Evolutionary conservation across 768 basidiomycete genomes (phyloP).

Genomic region (Boletus sp.): DNA sequence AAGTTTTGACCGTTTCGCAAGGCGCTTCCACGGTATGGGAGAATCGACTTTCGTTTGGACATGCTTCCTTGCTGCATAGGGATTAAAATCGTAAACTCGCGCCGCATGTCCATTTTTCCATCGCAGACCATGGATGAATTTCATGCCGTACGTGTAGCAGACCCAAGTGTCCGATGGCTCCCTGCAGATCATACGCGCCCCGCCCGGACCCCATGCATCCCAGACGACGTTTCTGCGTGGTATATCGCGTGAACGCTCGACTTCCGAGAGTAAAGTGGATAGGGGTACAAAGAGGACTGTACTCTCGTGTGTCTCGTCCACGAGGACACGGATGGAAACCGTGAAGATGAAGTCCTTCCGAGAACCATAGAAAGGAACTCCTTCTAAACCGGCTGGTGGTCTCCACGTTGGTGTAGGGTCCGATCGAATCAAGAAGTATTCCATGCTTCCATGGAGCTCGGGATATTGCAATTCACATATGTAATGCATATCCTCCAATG

Average conservation of each 20-base stretch:
- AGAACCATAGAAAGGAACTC: conserved; percentile 24
- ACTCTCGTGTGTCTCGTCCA: conserved; percentile 4
- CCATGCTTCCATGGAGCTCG: conserved; percentile 6
- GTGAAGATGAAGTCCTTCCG: conserved; percentile 33
- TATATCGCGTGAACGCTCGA: conserved; percentile 11
- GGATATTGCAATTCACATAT: conserved; percentile 31
- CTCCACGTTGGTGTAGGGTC: conserved; percentile 33
- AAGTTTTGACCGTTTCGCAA: conserved; percentile 11
- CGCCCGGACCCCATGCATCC: conserved; percentile 33
- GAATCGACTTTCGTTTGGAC: conserved; percentile 8
- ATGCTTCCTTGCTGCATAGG: conserved; percentile 17
- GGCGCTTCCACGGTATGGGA: conserved; percentile 16
- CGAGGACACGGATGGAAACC: conserved; percentile 22
- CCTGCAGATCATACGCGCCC: conserved; percentile 30
- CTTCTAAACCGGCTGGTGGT: conserved; percentile 3
- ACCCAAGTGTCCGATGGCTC: conserved; percentile 34
- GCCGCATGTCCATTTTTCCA: conserved; percentile 23
- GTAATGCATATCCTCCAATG: conserved; percentile 15
- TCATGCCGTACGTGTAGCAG: conserved; percentile 37
- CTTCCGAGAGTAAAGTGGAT: conserved; percentile 29
- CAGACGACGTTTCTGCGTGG: conserved; percentile 21
- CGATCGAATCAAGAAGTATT: conserved; percentile 31
- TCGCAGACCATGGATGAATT: conserved; percentile 26
- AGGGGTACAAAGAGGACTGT: conserved; percentile 32
- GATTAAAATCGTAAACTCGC: conserved; percentile 36